phyloP scores from a whole-genome alignment of 768 basidiomycete genomes.

The Tricholoma bakamatsutake region DNA sequence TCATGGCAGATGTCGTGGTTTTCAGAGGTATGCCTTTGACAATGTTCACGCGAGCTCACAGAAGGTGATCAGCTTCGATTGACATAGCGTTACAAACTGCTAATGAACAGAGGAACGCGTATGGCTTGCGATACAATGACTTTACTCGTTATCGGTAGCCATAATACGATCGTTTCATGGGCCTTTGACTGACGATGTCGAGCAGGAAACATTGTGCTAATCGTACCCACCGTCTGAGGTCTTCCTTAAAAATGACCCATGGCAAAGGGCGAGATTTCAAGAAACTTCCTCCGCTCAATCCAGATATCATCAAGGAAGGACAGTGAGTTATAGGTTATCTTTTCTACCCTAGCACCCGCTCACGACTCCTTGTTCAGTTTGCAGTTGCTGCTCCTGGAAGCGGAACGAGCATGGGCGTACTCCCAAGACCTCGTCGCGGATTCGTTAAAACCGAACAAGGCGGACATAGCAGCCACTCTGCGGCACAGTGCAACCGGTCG shows the following conservation, averaged over 20 bases:
- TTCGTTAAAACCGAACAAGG: conserved; percentile 45
- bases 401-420: conserved; percentile 90
- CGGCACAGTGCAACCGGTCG: conserved; percentile 74
- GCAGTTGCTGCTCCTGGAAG: conserved; percentile 81
- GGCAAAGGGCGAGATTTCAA: conserved; percentile 91
- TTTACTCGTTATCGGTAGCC: conserved; percentile 75
- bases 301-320: conserved; percentile 74
- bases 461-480: conserved; percentile 47
- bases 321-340: conserved; percentile 51
- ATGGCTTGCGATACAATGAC: conserved; percentile 89
- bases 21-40: conserved; percentile 30
- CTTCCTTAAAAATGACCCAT: conserved; percentile 77
- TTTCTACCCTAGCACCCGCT: background rate
- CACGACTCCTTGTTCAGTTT: conserved; percentile 39
- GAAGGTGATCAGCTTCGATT: conserved; percentile 2
- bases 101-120: conserved; percentile 86
- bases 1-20: conserved; percentile 26
- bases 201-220: conserved; percentile 89
- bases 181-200: background rate
- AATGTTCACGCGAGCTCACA: background rate
- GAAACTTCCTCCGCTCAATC: conserved; percentile 60
- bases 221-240: conserved; percentile 83
- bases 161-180: background rate
- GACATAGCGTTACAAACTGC: conserved; percentile 68
- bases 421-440: conserved; percentile 69